These are phyloP conservation scores for Skeletonema menzelii DNA, from an alignment of 108 stramenopile genomes.

Conservation along the genomic window DNA sequence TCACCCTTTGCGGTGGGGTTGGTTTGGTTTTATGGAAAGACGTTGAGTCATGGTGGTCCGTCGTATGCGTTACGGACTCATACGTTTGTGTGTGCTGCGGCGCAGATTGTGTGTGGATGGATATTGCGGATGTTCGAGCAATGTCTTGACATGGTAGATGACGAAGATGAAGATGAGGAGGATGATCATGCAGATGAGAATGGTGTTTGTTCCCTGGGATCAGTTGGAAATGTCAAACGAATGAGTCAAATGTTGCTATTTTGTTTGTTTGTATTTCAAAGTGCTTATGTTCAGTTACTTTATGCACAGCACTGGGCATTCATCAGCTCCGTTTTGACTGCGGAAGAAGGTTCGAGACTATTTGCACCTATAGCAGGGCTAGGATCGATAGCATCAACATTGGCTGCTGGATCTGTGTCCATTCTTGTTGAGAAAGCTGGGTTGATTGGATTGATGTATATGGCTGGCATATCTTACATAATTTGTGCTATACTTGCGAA, in stretches of 20 bases:
- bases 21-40: conserved; percentile 64
- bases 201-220: not conserved
- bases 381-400: conserved; percentile 63
- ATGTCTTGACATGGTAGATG: not conserved
- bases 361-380: conserved; percentile 81
- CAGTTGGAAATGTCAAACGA: conserved; percentile 1
- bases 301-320: conserved; percentile 89
- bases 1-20: conserved; percentile 68
- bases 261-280: conserved; percentile 77
- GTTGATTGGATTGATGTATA: conserved; percentile 54
- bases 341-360: conserved; percentile 68
- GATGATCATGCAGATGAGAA: not conserved
- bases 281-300: conserved; percentile 79
- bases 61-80: conserved; percentile 58
- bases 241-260: conserved; percentile 34
- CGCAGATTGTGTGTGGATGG: conserved; percentile 19
- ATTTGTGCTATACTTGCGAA: conserved; percentile 51
- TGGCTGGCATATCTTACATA: conserved; percentile 50
- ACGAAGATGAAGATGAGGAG: not conserved
- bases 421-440: conserved; percentile 43
- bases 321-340: conserved; percentile 69
- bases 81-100: conserved; percentile 46
- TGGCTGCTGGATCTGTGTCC: conserved; percentile 59
- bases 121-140: conserved; percentile 19
- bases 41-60: conserved; percentile 65